Evolutionary conservation across 139 green algal genomes (phyloP), one percentile per base, ranked within the genome.

Genomic region (Gonium pectorale): DNA sequence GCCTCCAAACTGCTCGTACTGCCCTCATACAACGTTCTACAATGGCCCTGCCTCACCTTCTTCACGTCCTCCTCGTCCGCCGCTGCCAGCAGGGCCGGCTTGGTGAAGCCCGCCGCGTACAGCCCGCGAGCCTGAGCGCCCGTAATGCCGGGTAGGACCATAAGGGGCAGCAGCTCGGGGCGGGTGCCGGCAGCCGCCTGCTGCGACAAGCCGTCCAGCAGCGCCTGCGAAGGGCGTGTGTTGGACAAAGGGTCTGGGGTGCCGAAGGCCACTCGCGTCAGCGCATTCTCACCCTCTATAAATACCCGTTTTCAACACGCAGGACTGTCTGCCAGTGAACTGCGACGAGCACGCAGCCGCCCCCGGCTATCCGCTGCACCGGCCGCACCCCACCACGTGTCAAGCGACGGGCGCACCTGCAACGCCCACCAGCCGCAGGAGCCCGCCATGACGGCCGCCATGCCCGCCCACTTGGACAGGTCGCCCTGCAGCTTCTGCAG

Each of bases 151-250:
- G 83, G 86, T 35, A 94, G 24, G 66, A 67, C 56, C 92, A 95
- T 95, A 24, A 96, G 90, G 6, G 68, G 43, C 26, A 95, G 67
- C 52, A 96, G 90, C 81, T 96, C 93, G 41, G 91, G 91, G 3
- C 86, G 82, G n/a, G 84, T 85, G 0, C 93, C 92, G 0, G 88
- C 90, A 3, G 85, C 81, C 13, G 92, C 93, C 79, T 92, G 89
- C 68, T 88, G 51, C 0, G 86, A 75, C 31, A 94, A 67, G 7
- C 41, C 37, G 13, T 73, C 40, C 29, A 91, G 77, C 9, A 91
- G 59, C 13, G 66, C 60, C 64, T 92, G 90, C 33, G 52, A 54
- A 9, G 38, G 22, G 2, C 15, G 63, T 22, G 15, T 13, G 35
- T 33, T 8, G 63, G 33, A 5, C 29, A n/a, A n/a, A n/a, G n/a